These are phyloP conservation scores for Zygoascus tannicola DNA, from an alignment of 805 yeast species.

Conservation along the genomic window DNA sequence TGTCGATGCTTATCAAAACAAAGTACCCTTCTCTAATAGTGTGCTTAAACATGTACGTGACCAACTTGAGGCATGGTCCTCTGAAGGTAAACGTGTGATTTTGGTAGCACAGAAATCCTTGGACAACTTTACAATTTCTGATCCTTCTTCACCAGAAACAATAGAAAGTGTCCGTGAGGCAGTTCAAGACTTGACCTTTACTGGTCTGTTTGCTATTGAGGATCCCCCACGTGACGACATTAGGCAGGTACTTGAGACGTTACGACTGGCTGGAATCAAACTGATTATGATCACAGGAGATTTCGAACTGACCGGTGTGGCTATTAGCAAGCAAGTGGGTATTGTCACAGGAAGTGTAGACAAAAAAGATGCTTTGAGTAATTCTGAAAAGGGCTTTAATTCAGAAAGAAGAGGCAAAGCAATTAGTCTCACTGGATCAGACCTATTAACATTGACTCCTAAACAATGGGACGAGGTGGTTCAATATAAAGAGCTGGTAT, in stretches of 20 bases:
- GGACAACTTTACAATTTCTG: constrained; percentile 2
- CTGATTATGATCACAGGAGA: constrained; percentile 91
- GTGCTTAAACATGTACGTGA: not conserved
- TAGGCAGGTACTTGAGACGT: constrained; percentile 55
- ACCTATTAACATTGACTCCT: constrained; percentile 19
- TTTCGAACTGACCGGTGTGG: constrained; percentile 41
- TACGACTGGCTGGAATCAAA: constrained; percentile 85
- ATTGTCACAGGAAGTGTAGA: constrained; percentile 8
- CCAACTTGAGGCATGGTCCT: constrained; percentile 6
- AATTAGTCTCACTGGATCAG: constrained; percentile 6
- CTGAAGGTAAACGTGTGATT: constrained; percentile 14
- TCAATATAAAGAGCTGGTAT: constrained; percentile 34
- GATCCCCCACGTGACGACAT: constrained; percentile 94
- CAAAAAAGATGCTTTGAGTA: not conserved
- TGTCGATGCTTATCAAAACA: constrained; percentile 3
- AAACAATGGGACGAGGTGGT: constrained; percentile 36
- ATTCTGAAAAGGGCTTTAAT: too few relatives aligned
- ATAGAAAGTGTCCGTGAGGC: not conserved
- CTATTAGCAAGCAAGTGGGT: constrained; percentile 53
- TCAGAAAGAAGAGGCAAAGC: not conserved
- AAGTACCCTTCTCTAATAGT: constrained; percentile 4
- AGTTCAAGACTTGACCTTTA: constrained; percentile 46
- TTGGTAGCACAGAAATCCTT: constrained; percentile 7
- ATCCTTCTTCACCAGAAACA: constrained; percentile 6
- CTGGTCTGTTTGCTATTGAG: constrained; percentile 86